Conservation (phyloP, 495 filamentous ascomycete species). For the Talaromyces proteolyticus region DNA sequence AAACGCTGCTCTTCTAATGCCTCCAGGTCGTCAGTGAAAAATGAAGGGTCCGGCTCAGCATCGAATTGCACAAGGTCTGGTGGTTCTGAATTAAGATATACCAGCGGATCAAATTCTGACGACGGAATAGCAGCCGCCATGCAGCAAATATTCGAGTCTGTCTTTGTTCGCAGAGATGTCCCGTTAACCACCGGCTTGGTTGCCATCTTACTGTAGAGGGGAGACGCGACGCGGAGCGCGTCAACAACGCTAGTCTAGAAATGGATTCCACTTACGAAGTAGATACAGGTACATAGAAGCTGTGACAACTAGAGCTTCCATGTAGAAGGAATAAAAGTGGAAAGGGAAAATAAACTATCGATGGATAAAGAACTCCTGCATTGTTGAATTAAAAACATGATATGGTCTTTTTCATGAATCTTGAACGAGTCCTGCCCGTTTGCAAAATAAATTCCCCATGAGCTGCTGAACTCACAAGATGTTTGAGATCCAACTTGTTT, state of each 20-base stretch:
- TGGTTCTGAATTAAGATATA: constrained; percentile 44
- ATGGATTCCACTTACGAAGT: background rate
- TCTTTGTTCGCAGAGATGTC: background rate
- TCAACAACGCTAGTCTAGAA: constrained; percentile 26
- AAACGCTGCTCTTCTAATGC: constrained; percentile 44
- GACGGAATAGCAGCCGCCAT: constrained; percentile 22
- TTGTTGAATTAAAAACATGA: too few species aligned
- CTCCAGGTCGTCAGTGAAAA: constrained; percentile 57
- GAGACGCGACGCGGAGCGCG: constrained; percentile 25
- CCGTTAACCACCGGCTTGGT: background rate
- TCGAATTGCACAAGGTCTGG: constrained; percentile 9
- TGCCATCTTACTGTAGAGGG: background rate
- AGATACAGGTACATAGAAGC: too few species aligned
- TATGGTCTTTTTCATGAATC: too few species aligned
- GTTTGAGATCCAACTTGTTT: too few species aligned
- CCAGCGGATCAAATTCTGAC: constrained; percentile 48
- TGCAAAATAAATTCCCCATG: too few species aligned
- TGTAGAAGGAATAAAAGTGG: too few species aligned
- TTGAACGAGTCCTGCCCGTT: too few species aligned
- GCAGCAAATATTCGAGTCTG: background rate
- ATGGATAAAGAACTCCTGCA: too few species aligned
- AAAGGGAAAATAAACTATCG: too few species aligned
- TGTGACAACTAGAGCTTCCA: background rate
- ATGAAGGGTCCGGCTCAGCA: constrained; percentile 21
- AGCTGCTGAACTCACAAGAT: too few species aligned